These are phyloP conservation scores for Trichoderma virens DNA, from an alignment of 495 filamentous ascomycete species.

Conservation along the genomic window DNA sequence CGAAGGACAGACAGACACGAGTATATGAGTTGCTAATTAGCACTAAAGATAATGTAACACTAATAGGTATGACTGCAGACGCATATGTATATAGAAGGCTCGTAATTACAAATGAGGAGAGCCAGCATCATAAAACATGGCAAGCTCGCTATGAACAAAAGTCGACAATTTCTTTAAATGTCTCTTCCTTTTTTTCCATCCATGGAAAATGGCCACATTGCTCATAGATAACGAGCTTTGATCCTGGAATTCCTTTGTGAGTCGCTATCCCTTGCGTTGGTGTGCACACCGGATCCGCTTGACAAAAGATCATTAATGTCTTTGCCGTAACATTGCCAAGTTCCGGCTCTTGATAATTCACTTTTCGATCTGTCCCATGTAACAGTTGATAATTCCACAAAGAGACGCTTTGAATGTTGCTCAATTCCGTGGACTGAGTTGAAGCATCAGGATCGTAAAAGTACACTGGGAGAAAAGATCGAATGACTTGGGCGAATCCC, in stretches of 20 bases:
- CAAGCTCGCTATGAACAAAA: no score
- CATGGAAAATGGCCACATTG: neutral
- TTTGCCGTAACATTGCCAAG: neutral
- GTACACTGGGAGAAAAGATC: neutral
- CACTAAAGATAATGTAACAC: no score
- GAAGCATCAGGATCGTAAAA: neutral
- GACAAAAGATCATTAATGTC: neutral
- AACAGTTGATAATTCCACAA: neutral
- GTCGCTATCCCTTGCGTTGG: neutral
- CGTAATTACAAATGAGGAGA: no score
- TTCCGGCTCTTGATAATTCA: neutral
- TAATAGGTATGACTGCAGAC: no score
- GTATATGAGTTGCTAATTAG: no score
- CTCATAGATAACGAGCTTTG: neutral
- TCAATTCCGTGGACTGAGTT: neutral
- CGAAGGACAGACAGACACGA: no score
- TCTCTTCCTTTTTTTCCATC: neutral
- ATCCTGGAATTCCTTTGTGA: neutral
- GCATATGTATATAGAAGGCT: no score
- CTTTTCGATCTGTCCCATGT: neutral
- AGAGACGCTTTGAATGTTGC: neutral
- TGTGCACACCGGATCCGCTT: neutral
- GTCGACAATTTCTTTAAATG: neutral
- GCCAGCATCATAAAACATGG: no score
- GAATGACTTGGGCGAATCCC: neutral